phyloP scores from a whole-genome alignment of 495 filamentous ascomycete species.

The Jackrogersella multiformis region DNA sequence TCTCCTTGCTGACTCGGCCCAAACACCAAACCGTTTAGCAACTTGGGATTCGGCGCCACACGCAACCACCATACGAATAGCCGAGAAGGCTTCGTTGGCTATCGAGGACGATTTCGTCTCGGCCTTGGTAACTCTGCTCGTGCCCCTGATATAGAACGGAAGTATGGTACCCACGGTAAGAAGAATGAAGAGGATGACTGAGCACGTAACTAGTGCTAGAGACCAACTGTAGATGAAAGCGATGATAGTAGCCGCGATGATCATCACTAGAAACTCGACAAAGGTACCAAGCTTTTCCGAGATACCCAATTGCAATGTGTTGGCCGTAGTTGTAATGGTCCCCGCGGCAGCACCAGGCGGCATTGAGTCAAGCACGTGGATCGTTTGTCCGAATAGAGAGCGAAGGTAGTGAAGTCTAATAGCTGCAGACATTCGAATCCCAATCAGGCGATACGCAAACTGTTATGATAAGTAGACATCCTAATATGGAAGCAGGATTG shows the following conservation, averaged over 20 bases:
- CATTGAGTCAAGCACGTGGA: constrained; percentile 67
- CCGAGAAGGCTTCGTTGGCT: constrained; percentile 65
- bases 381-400: constrained; percentile 63
- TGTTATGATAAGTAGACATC: constrained; percentile 25
- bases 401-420: constrained; percentile 63
- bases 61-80: constrained; percentile 68
- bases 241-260: constrained; percentile 56
- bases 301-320: constrained; percentile 67
- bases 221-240: constrained; percentile 67
- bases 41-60: constrained; percentile 69
- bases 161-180: constrained; percentile 62
- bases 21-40: constrained; percentile 58
- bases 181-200: constrained; percentile 64
- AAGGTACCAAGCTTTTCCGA: constrained; percentile 62
- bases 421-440: constrained; percentile 60
- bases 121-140: constrained; percentile 50
- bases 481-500: not conserved
- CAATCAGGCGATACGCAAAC: constrained; percentile 59
- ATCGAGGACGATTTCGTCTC: constrained; percentile 65
- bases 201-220: constrained; percentile 65
- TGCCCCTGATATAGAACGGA: constrained; percentile 68
- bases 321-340: constrained; percentile 68
- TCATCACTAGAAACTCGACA: constrained; percentile 54
- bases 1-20: constrained; percentile 65
- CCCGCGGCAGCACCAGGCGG: constrained; percentile 61